Evolutionary conservation across 495 filamentous ascomycete species (phyloP).

Genomic region (Annulohypoxylon moriforme): DNA sequence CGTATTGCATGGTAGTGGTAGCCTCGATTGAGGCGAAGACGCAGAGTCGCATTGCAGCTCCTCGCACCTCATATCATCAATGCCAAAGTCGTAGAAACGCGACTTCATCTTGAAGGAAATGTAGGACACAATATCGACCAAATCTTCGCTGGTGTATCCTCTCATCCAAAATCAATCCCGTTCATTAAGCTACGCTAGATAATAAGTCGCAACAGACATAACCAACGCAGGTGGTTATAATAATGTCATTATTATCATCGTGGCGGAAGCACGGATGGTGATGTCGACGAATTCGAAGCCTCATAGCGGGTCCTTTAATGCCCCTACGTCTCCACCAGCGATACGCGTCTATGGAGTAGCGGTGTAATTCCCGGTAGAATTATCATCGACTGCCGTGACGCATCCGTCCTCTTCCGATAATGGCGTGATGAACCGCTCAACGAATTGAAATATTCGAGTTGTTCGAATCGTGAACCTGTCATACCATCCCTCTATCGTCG

Average conservation of each 20-base stretch:
- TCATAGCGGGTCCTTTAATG: not conserved
- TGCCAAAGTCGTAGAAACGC: not conserved
- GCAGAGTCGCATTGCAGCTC: not conserved
- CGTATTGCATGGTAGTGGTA: not conserved
- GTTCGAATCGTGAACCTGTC: not conserved
- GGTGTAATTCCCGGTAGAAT: slow-evolving; percentile 3
- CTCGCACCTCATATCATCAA: not conserved
- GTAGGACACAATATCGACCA: not conserved
- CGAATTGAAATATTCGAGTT: no score
- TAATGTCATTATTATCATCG: not conserved
- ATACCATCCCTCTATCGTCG: slow-evolving; percentile 24
- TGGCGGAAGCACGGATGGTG: not conserved
- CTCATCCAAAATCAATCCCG: not conserved
- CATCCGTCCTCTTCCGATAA: not conserved
- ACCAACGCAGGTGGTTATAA: not conserved
- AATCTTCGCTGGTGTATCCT: not conserved
- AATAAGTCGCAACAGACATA: not conserved
- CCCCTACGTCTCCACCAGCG: not conserved
- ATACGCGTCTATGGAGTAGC: not conserved
- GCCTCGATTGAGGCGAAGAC: slow-evolving; percentile 14
- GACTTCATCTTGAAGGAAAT: not conserved
- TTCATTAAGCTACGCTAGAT: not conserved
- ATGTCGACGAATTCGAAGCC: not conserved
- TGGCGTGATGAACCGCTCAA: not conserved
- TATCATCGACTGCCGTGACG: not conserved